Percentiles rank a stretch among this genome's conserved stretches.
phyloP scores from a whole-genome alignment of 306 rosid genomes.

The Herpetospermum pedunculosum region DNA sequence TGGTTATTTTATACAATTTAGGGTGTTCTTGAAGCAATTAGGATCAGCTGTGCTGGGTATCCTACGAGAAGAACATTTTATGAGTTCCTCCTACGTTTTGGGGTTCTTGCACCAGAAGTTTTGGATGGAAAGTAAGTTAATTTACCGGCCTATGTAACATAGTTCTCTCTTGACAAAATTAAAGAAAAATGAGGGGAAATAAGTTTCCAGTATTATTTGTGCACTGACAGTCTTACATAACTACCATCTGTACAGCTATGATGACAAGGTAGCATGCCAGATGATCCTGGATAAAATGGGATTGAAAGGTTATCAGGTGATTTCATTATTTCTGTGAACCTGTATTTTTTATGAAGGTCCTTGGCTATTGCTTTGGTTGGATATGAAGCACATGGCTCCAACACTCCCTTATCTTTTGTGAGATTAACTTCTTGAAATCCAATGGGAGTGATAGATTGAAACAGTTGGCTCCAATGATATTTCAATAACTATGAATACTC shows the following conservation, averaged over 20 bases:
- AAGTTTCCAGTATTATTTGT: conserved; percentile 3
- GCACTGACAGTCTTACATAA: conserved; percentile 6
- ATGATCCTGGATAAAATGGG: conserved; percentile 87
- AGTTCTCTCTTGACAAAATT: not conserved
- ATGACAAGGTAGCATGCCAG: conserved; percentile 84
- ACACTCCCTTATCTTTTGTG: not conserved
- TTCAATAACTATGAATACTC: not conserved
- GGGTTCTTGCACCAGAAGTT: conserved; percentile 96
- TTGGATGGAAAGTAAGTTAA: conserved; percentile 85
- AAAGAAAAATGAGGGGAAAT: not conserved
- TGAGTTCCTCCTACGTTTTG: conserved; percentile 92
- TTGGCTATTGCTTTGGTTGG: not conserved
- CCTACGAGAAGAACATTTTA: conserved; percentile 94
- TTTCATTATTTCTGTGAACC: conserved; percentile 16
- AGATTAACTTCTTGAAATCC: not conserved
- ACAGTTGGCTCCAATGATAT: not conserved
- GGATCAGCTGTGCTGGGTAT: conserved; percentile 99
- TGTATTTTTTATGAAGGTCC: not conserved
- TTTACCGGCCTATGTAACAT: not conserved
- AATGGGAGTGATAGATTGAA: not conserved
- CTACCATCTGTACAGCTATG: conserved; percentile 51
- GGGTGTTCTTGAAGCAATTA: conserved; percentile 99
- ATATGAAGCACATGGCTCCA: not conserved
- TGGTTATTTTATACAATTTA: conserved; percentile 24
- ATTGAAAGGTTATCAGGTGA: conserved; percentile 95